phyloP scores from a whole-genome alignment of 768 basidiomycete genomes.

The Termitomyces sp. region DNA sequence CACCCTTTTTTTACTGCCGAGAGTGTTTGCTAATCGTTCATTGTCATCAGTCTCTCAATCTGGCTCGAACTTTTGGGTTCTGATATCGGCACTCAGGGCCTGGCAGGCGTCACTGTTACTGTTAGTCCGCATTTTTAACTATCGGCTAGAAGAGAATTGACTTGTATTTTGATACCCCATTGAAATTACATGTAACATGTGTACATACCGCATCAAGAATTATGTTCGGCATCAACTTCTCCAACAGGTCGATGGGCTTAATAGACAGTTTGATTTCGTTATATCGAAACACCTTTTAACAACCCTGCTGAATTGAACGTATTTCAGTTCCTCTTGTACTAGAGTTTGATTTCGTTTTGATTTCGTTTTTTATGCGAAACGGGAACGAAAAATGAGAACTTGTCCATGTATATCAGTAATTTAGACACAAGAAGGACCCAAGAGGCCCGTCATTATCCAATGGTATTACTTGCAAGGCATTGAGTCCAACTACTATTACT shows the following conservation, averaged over 20 bases:
- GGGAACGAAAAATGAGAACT: not conserved
- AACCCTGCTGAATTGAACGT: not conserved
- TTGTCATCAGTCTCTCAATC: not conserved
- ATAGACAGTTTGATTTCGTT: not conserved
- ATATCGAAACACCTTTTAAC: not conserved
- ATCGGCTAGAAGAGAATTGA: not conserved
- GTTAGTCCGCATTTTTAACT: not conserved
- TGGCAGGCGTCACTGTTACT: not conserved
- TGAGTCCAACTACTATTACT: no score
- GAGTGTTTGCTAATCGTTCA: not conserved
- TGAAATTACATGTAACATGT: not conserved
- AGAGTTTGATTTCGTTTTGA: no score
- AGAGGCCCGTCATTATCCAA: not conserved
- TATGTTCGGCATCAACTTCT: not conserved
- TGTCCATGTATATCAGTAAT: not conserved
- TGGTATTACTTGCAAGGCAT: not conserved
- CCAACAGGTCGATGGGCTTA: not conserved
- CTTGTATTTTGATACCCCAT: not conserved
- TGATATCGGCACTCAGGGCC: not conserved
- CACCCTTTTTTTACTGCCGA: not conserved
- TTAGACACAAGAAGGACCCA: not conserved
- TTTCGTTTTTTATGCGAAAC: no score
- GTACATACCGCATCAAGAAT: not conserved
- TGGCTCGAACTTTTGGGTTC: not conserved
- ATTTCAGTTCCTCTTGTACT: not conserved